Percentiles rank a stretch among this genome's conserved stretches.
Conservation (phyloP, 495 filamentous ascomycete genomes). For the Penicillium subrubescens region DNA sequence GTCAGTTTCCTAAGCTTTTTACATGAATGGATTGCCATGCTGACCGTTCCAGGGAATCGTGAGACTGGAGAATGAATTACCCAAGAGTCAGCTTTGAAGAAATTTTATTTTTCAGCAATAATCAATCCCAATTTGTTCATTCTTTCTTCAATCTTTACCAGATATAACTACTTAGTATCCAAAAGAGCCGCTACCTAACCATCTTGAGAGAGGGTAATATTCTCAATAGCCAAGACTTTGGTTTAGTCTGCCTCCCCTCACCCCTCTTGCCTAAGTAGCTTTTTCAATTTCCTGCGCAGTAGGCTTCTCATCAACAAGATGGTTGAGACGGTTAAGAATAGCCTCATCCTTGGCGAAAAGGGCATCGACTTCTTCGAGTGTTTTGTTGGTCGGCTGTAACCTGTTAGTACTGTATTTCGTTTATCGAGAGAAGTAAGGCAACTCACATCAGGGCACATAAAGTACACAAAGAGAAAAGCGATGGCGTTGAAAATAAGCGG, state of each 20-base stretch:
- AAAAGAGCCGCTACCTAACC: too few relatives aligned
- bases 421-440: not conserved
- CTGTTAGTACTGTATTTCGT: not conserved
- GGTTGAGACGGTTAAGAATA: not conserved
- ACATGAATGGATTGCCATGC: not conserved
- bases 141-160: not conserved
- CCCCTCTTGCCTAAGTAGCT: not conserved
- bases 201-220: too few relatives aligned
- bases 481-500: conserved; percentile 18
- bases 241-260: too few relatives aligned
- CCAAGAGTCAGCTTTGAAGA: not conserved
- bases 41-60: not conserved
- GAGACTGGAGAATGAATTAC: not conserved
- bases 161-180: not conserved
- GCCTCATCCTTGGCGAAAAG: conserved; percentile 6
- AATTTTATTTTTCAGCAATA: not conserved
- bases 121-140: not conserved
- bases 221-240: too few relatives aligned
- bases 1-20: conserved; percentile 21
- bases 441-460: conserved; percentile 23
- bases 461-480: conserved; percentile 20
- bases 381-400: conserved; percentile 16
- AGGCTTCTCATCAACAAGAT: not conserved
- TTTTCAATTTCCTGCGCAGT: not conserved
- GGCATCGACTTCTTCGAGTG: conserved; percentile 19